phyloP scores from a whole-genome alignment of 306 rosid species.

The Castanea sativa region DNA sequence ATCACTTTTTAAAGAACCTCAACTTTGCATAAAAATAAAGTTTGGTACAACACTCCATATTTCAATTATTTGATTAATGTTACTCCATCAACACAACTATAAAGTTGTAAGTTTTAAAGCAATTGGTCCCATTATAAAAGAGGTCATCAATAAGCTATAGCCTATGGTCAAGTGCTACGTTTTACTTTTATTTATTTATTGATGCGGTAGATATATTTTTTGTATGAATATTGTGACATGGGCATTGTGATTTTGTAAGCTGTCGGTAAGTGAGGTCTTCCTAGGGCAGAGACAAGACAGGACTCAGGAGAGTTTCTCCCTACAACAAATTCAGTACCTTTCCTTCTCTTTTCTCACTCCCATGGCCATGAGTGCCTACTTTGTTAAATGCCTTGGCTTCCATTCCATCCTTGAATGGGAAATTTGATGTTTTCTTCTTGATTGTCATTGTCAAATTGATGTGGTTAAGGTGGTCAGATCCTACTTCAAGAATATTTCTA shows the following conservation, averaged over 20 bases:
- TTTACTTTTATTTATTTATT: background rate
- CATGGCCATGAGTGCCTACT: background rate
- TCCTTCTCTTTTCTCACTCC: background rate
- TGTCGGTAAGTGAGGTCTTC: too few relatives aligned
- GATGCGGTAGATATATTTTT: too few relatives aligned
- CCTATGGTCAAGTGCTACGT: background rate
- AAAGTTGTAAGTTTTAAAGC: background rate
- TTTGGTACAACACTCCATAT: background rate
- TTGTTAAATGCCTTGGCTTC: background rate
- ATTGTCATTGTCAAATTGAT: too few relatives aligned
- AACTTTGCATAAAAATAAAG: background rate
- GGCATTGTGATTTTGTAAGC: too few relatives aligned
- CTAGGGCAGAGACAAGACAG: too few relatives aligned
- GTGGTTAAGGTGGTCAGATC: too few relatives aligned
- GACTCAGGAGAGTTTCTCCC: too few relatives aligned
- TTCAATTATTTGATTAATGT: background rate
- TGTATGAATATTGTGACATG: too few relatives aligned
- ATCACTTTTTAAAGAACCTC: background rate
- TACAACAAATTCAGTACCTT: background rate
- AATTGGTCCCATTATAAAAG: background rate
- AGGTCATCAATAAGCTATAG: background rate
- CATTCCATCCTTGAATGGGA: background rate
- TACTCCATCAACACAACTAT: too few relatives aligned
- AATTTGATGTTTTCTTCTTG: background rate
- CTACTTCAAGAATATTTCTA: too few relatives aligned